These are phyloP conservation scores for Dictyostelium capitatum DNA, from an alignment of 78 protist species.

Conservation along the genomic window DNA sequence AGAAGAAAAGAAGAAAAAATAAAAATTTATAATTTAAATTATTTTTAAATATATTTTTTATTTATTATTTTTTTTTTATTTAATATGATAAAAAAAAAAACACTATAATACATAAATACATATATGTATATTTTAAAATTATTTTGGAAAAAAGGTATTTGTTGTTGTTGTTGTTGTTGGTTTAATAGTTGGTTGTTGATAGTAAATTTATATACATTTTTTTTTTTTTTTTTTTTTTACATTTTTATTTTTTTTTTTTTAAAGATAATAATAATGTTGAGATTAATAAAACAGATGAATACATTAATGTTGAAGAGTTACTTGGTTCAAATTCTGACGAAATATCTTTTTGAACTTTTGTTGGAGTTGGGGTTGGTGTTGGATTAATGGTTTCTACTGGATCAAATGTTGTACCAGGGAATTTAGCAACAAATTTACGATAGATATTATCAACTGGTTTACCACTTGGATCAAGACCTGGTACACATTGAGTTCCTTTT, in stretches of 20 bases:
- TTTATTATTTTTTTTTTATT: background rate
- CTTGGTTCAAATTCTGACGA: background rate
- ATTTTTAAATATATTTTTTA: background rate
- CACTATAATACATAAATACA: no score
- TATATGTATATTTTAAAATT: no score
- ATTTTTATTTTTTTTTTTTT: background rate
- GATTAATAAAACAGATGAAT: background rate
- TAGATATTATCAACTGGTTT: background rate
- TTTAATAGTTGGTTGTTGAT: no score
- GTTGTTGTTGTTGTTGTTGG: no score
- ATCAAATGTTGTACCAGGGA: background rate
- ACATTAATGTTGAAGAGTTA: background rate
- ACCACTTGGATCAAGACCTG: background rate
- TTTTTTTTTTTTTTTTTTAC: background rate
- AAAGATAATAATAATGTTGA: background rate
- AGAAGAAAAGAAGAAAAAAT: background rate
- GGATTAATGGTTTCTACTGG: background rate
- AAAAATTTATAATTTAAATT: background rate
- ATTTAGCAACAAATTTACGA: constrained; percentile 3
- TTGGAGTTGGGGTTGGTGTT: background rate
- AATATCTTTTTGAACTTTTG: background rate
- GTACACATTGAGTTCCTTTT: background rate
- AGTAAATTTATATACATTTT: no score
- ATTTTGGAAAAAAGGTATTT: no score
- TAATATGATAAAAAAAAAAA: no score